Percentiles rank a stretch among this genome's conserved stretches.
phyloP scores from a whole-genome alignment of 2,329 filamentous ascomycete species.

The Lachnellula willkommii region DNA sequence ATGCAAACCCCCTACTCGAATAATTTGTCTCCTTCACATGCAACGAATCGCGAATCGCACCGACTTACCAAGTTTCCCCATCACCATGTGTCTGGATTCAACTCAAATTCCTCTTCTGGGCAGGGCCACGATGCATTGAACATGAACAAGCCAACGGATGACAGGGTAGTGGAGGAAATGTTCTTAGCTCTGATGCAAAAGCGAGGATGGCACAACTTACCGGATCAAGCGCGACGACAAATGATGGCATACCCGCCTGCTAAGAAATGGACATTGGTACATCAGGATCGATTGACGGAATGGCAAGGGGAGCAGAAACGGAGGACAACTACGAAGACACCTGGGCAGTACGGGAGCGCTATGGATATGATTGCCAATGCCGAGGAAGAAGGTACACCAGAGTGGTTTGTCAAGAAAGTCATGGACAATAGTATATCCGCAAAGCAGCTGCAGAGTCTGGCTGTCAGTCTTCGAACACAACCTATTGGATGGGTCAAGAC shows the following conservation, averaged over 20 bases:
- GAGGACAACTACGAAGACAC: slow-evolving; percentile 64
- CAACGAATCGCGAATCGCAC: slow-evolving; percentile 44
- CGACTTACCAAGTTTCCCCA: slow-evolving; percentile 50
- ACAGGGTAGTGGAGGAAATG: slow-evolving; percentile 81
- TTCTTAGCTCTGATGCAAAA: slow-evolving; percentile 95
- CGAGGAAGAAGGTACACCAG: slow-evolving; percentile 91
- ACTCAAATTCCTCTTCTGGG: slow-evolving; percentile 15
- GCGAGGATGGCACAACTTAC: slow-evolving; percentile 93
- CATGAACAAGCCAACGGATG: slow-evolving; percentile 70
- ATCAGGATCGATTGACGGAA: slow-evolving; percentile 90
- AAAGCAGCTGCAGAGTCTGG: slow-evolving; percentile 86
- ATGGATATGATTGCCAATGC: slow-evolving; percentile 69
- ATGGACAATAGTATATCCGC: slow-evolving; percentile 92
- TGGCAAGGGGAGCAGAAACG: slow-evolving; percentile 93
- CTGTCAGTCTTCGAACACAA: slow-evolving; percentile 91
- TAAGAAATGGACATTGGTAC: slow-evolving; percentile 96
- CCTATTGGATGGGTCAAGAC: slow-evolving; percentile 96
- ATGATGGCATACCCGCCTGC: slow-evolving; percentile 92
- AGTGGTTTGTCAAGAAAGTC: slow-evolving; percentile 96
- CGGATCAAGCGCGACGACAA: slow-evolving; percentile 87
- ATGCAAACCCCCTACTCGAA: slow-evolving; percentile 53
- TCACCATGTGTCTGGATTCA: slow-evolving; percentile 20
- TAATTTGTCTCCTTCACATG: slow-evolving; percentile 33
- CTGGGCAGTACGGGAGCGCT: slow-evolving; percentile 64
- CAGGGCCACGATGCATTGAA: slow-evolving; percentile 40